A percentile compares a stretch with the other conserved stretches of the same genome.
These are phyloP conservation scores for Circinella umbellata DNA, from an alignment of 371 early-diverging fungal species.

Conservation along the genomic window DNA sequence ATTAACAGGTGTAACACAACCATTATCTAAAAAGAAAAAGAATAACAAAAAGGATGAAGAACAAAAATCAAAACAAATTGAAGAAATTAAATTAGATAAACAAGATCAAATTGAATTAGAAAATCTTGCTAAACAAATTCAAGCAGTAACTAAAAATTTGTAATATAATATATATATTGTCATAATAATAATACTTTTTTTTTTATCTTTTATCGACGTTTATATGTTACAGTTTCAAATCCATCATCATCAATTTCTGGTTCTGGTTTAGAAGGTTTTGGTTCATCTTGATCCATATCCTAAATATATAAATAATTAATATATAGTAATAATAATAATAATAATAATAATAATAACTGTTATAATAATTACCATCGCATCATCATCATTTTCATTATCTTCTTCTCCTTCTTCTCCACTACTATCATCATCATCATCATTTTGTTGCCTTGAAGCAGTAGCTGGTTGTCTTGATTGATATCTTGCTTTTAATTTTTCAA, in stretches of 20 bases:
- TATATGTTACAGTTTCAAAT: slow-evolving; percentile 20
- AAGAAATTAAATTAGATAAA: background rate
- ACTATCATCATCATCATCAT: slow-evolving; percentile 23
- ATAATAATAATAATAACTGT: too few relatives aligned
- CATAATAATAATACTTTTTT: background rate
- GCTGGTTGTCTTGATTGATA: slow-evolving; percentile 32
- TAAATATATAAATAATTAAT: background rate
- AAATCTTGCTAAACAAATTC: slow-evolving; percentile 18
- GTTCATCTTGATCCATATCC: slow-evolving; percentile 16
- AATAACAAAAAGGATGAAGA: slow-evolving; percentile 8
- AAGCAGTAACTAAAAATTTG: slow-evolving; percentile 6
- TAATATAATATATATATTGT: background rate
- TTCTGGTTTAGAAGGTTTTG: slow-evolving; percentile 3
- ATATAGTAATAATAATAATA: too few relatives aligned
- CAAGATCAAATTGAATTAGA: slow-evolving; percentile 17
- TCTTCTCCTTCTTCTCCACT: slow-evolving; percentile 44
- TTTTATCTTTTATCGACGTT: slow-evolving; percentile 16
- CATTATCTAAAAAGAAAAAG: background rate
- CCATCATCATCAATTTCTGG: slow-evolving; percentile 24
- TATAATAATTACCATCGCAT: background rate
- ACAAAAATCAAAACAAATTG: background rate
- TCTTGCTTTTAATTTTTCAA: slow-evolving; percentile 54
- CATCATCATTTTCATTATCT: slow-evolving; percentile 34
- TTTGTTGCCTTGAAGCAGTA: slow-evolving; percentile 34
- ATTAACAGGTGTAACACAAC: slow-evolving; percentile 12